Conservation (phyloP, 2,329 filamentous ascomycete species). For the Aspergillus floridensis region DNA sequence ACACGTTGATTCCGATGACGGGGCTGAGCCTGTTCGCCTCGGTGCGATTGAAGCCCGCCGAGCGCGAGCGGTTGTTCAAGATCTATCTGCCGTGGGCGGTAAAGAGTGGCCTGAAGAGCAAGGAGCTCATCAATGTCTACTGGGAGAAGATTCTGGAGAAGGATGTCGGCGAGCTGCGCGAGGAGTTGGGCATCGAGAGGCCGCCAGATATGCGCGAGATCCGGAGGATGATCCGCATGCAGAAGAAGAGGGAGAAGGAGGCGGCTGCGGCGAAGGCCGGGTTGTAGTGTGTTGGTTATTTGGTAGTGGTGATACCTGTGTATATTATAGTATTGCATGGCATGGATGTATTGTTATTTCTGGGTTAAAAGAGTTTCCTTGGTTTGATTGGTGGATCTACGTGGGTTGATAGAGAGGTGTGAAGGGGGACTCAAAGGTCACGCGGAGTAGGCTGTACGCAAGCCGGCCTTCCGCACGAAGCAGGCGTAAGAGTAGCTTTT, state of each 20-base stretch:
- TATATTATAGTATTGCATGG: slow-evolving; percentile 10
- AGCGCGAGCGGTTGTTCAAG: slow-evolving; percentile 63
- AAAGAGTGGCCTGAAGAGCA: slow-evolving; percentile 70
- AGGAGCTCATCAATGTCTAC: slow-evolving; percentile 91
- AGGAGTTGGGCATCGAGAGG: slow-evolving; percentile 76
- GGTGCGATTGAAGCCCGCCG: slow-evolving; percentile 60
- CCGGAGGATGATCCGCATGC: slow-evolving; percentile 66
- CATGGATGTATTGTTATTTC: neutral
- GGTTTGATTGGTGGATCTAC: neutral
- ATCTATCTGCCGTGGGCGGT: slow-evolving; percentile 83
- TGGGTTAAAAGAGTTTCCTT: neutral
- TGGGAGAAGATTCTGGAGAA: slow-evolving; percentile 94
- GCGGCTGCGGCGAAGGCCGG: slow-evolving; percentile 25
- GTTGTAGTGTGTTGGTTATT: neutral
- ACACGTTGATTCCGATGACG: slow-evolving; percentile 93
- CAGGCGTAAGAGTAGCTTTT: neutral
- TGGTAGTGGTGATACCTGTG: neutral
- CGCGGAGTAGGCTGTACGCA: neutral
- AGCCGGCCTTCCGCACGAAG: neutral
- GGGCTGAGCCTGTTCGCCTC: slow-evolving; percentile 77
- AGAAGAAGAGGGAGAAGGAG: slow-evolving; percentile 64
- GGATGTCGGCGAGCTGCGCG: slow-evolving; percentile 72
- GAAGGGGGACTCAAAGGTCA: too few species aligned
- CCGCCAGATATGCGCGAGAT: slow-evolving; percentile 83
- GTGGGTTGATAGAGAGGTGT: neutral